Conservation (phyloP, 495 filamentous ascomycete genomes). For the Aspergillus bertholletiae region DNA sequence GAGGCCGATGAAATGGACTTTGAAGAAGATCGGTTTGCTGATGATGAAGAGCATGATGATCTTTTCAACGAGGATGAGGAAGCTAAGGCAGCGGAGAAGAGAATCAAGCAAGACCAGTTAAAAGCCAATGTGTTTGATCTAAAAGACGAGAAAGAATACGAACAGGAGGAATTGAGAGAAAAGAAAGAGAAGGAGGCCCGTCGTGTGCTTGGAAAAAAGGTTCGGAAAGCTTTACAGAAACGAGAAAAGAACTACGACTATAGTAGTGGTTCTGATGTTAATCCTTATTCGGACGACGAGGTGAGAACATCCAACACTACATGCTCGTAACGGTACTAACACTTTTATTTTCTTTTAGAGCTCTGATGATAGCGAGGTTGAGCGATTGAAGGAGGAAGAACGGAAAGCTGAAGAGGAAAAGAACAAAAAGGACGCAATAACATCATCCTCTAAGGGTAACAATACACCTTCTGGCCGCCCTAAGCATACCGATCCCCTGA, state of each 20-base stretch:
- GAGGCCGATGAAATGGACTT: slow-evolving; percentile 59
- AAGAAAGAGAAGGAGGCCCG: slow-evolving; percentile 63
- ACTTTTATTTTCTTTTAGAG: slow-evolving; percentile 23
- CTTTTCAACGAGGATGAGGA: slow-evolving; percentile 86
- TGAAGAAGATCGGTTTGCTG: slow-evolving; percentile 67
- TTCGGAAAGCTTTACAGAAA: slow-evolving; percentile 75
- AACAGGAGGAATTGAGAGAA: slow-evolving; percentile 70
- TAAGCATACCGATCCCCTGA: slow-evolving; percentile 46
- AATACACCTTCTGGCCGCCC: slow-evolving; percentile 70
- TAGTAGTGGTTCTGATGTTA: slow-evolving; percentile 66
- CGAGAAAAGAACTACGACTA: slow-evolving; percentile 84
- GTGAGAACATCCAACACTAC: too few relatives aligned
- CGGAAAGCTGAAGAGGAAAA: slow-evolving; percentile 65
- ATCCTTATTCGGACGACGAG: slow-evolving; percentile 68
- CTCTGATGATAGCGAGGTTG: slow-evolving; percentile 45
- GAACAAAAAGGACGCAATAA: slow-evolving; percentile 52
- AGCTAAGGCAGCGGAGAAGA: slow-evolving; percentile 76
- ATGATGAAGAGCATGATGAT: slow-evolving; percentile 83
- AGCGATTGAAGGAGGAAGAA: slow-evolving; percentile 65
- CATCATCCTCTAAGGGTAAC: slow-evolving; percentile 64
- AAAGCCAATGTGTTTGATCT: slow-evolving; percentile 82
- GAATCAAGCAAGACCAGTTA: slow-evolving; percentile 83
- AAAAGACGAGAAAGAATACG: slow-evolving; percentile 81
- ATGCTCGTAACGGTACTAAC: too few relatives aligned
- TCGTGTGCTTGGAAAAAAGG: slow-evolving; percentile 67